phyloP scores from a whole-genome alignment of 192 early-diverging fungal genomes.

The Coemansia sp. region DNA sequence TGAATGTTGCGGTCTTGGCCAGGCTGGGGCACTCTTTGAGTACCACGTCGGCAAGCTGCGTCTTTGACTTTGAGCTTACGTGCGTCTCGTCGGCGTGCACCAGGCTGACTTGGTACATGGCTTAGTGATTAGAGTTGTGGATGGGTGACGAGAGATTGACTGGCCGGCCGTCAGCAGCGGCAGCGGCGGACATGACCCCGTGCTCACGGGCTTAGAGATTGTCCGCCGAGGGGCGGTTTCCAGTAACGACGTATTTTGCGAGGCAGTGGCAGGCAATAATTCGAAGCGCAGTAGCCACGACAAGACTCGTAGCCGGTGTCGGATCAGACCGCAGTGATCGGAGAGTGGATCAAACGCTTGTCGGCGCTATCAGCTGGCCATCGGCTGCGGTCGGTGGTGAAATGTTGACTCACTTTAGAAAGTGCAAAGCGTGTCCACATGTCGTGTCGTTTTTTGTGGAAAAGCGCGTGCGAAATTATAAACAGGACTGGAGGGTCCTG shows the following conservation, averaged over 20 bases:
- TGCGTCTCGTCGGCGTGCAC: constrained; percentile 23
- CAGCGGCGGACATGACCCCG: no score
- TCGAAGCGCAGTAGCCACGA: neutral
- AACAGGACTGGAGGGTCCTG: no score
- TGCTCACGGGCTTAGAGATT: neutral
- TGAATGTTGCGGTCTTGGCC: constrained; percentile 51
- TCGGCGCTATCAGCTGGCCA: neutral
- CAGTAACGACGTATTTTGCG: constrained; percentile 4
- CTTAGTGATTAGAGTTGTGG: no score
- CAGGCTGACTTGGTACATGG: constrained; percentile 37
- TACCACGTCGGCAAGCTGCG: constrained; percentile 24
- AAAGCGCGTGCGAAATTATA: no score
- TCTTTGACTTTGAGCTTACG: constrained; percentile 6
- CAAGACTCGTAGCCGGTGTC: neutral
- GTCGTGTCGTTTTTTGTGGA: neutral
- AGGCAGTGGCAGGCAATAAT: constrained; percentile 3
- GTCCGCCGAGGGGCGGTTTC: no score
- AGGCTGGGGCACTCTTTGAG: constrained; percentile 54
- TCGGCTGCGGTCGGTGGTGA: neutral
- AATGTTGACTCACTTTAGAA: neutral
- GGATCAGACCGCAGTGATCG: no score
- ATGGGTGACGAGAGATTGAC: no score
- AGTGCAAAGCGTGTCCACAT: neutral
- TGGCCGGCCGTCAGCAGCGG: no score
- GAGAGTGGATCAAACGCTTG: no score